Evolutionary conservation across 2,329 filamentous ascomycete species (phyloP).

Genomic region (Podosphaera fusca): DNA sequence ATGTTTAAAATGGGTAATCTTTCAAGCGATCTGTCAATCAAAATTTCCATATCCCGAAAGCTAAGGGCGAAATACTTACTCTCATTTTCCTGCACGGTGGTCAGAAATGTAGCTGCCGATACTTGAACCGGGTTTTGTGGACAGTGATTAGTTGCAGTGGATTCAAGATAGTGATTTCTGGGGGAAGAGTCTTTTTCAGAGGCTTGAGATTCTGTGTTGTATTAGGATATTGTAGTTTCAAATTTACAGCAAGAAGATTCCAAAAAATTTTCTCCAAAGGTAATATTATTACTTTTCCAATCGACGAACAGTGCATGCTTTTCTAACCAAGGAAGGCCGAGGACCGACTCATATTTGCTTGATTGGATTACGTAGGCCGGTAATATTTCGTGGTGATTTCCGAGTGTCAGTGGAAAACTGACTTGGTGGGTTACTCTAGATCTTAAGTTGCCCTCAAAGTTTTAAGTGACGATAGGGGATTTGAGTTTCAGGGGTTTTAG

Average conservation of each 20-base stretch:
- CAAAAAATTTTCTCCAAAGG: background rate
- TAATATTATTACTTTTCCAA: background rate
- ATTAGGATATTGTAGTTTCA: too few species aligned
- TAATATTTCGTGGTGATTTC: too few species aligned
- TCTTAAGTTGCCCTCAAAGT: too few species aligned
- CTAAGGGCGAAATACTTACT: background rate
- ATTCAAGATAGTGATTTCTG: background rate
- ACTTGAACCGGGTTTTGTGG: background rate
- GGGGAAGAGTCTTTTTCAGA: background rate
- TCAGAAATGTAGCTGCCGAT: background rate
- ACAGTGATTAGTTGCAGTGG: background rate
- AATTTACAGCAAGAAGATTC: background rate
- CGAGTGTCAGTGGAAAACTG: too few species aligned
- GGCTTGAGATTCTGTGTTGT: too few species aligned
- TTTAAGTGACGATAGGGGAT: too few species aligned
- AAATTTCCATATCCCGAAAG: background rate
- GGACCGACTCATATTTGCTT: too few species aligned
- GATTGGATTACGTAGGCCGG: too few species aligned
- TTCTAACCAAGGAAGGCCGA: constrained; percentile 27
- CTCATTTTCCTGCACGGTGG: background rate
- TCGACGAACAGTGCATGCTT: constrained; percentile 18
- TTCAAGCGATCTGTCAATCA: background rate
- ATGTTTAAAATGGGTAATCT: background rate
- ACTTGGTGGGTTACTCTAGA: too few species aligned
- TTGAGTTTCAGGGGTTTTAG: too few species aligned